Evolutionary conservation across 371 early-diverging fungal genomes (phyloP).

Genomic region (Circinella umbellata): DNA sequence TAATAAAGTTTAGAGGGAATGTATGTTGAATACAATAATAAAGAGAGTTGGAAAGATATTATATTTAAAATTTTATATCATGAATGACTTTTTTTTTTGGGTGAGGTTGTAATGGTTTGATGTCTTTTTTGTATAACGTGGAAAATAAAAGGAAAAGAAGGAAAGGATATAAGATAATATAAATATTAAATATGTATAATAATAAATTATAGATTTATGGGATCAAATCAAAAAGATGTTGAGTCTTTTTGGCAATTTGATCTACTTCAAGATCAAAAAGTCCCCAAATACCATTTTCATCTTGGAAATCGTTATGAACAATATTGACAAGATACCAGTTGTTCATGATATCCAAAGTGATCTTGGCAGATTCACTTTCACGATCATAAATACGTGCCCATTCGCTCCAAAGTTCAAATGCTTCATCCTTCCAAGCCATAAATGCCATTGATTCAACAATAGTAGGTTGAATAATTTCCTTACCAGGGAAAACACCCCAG

Average conservation of each 20-base stretch:
- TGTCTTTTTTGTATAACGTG: not conserved
- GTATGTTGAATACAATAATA: conserved; percentile 25
- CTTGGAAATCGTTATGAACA: conserved; percentile 94
- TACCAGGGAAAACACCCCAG: conserved; percentile 98
- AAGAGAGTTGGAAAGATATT: no score
- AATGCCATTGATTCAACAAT: conserved; percentile 92
- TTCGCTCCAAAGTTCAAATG: conserved; percentile 92
- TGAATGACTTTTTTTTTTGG: not conserved
- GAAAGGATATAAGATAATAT: not conserved
- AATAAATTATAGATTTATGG: conserved; percentile 2
- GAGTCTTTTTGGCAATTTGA: conserved; percentile 36
- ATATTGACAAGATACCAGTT: conserved; percentile 93
- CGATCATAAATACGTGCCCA: conserved; percentile 85
- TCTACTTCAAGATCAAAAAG: conserved; percentile 65
- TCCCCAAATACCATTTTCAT: conserved; percentile 72
- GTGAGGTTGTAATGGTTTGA: not conserved
- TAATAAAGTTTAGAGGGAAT: not conserved
- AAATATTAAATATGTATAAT: not conserved
- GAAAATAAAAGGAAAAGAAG: not conserved
- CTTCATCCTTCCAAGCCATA: conserved; percentile 97
- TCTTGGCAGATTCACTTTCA: conserved; percentile 59
- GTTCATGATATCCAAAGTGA: conserved; percentile 73
- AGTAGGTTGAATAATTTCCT: conserved; percentile 97
- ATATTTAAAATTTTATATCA: no score
- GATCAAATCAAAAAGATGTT: conserved; percentile 13